Evolutionary conservation across 192 early-diverging fungal genomes (phyloP).

Genomic region (Coemansia nantahalensis): DNA sequence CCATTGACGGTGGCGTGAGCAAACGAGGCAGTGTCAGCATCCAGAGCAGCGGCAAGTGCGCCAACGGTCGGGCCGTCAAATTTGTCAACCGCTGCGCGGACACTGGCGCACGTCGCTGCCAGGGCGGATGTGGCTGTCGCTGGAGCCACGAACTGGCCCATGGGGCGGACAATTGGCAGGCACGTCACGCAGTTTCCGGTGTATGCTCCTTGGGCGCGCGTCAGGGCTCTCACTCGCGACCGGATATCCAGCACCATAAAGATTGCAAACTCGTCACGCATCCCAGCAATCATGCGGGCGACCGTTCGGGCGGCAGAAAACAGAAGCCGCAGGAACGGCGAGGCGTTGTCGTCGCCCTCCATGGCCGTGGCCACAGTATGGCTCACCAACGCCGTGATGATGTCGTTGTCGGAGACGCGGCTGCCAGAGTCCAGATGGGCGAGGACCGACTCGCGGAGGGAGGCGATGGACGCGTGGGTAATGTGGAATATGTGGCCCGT

Average conservation of each 20-base stretch:
- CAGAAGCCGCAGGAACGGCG: not conserved
- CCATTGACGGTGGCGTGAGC: constrained; percentile 6
- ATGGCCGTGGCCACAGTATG: constrained; percentile 1
- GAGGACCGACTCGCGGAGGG: not conserved
- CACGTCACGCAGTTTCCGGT: constrained; percentile 7
- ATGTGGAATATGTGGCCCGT: constrained; percentile 18
- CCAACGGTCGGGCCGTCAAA: constrained; percentile 4
- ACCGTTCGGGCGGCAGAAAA: not conserved
- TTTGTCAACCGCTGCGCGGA: not conserved
- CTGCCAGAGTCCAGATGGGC: not conserved
- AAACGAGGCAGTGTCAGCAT: constrained; percentile 1
- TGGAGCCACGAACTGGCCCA: not conserved
- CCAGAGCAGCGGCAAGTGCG: not conserved
- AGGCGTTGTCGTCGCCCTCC: not conserved
- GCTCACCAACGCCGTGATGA: constrained; percentile 10
- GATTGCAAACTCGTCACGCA: not conserved
- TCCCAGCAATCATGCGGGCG: not conserved
- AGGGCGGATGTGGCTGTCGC: not conserved
- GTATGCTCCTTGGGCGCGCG: not conserved
- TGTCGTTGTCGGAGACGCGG: constrained; percentile 17
- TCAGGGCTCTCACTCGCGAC: not conserved
- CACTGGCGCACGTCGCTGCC: constrained; percentile 4
- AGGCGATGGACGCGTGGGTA: not conserved
- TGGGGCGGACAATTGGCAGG: not conserved
- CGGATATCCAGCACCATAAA: constrained; percentile 16